A percentile compares a stretch with the other conserved stretches of the same genome.
These are phyloP conservation scores for Cerrena zonata DNA, from an alignment of 1,284 basidiomycete genomes.

Conservation along the genomic window DNA sequence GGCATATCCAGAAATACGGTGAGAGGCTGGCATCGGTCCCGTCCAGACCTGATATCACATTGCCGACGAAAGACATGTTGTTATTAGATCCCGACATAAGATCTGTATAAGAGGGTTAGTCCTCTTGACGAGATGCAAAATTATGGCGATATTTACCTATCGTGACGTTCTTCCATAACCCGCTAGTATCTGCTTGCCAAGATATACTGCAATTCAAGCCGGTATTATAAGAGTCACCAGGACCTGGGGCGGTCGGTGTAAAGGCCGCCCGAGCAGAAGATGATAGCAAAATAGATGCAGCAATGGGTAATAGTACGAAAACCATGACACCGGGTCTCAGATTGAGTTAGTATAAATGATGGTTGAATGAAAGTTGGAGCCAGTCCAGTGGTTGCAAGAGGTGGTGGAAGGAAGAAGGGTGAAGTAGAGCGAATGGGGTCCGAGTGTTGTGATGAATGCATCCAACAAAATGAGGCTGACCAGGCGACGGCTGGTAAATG, in stretches of 20 bases:
- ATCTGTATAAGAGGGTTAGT: slow-evolving; percentile 16
- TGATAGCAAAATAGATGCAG: slow-evolving; percentile 9
- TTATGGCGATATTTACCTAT: slow-evolving; percentile 23
- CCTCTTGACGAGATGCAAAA: background rate
- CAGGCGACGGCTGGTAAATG: too few species aligned
- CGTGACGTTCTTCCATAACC: slow-evolving; percentile 33
- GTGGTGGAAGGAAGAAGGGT: background rate
- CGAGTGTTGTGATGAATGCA: too few species aligned
- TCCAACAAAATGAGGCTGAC: too few species aligned
- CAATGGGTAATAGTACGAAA: slow-evolving; percentile 4
- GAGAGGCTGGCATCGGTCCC: slow-evolving; percentile 30
- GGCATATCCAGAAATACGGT: slow-evolving; percentile 34
- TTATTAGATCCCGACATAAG: slow-evolving; percentile 37
- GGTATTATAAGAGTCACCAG: slow-evolving; percentile 31
- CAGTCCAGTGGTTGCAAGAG: slow-evolving; percentile 6
- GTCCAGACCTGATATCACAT: slow-evolving; percentile 28
- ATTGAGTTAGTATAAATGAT: background rate
- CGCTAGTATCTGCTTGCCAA: slow-evolving; percentile 27
- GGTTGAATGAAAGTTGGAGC: background rate
- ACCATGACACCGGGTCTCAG: background rate
- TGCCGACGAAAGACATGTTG: slow-evolving; percentile 31
- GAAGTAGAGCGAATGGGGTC: too few species aligned
- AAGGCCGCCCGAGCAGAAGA: slow-evolving; percentile 19
- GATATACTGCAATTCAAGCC: slow-evolving; percentile 28
- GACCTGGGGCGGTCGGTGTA: slow-evolving; percentile 34